These are phyloP conservation scores for Coccomyxa sp. DNA, from an alignment of 139 green algal species.

Conservation along the genomic window DNA sequence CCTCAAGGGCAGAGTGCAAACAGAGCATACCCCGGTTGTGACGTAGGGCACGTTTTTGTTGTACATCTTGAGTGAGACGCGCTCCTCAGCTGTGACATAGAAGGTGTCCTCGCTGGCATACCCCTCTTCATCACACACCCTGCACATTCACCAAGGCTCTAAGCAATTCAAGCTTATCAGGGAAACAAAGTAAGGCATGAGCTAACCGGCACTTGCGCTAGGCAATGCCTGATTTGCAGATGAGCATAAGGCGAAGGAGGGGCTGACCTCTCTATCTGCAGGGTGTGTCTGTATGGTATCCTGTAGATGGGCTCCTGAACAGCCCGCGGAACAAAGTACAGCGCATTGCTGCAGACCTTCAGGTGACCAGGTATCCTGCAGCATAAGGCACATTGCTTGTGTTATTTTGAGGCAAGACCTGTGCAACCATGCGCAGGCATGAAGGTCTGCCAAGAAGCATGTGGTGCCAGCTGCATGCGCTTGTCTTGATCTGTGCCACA, in stretches of 20 bases:
- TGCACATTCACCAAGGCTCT: too few relatives aligned
- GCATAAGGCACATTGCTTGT: neutral
- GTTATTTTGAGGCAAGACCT: neutral
- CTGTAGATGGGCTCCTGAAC: slow-evolving; percentile 47
- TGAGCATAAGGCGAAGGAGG: neutral
- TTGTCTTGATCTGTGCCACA: neutral
- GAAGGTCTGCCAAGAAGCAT: neutral
- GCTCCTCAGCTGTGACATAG: neutral
- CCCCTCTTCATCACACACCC: neutral
- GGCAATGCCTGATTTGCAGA: neutral
- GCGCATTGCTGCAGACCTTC: slow-evolving; percentile 47
- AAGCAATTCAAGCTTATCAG: neutral
- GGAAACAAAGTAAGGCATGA: neutral
- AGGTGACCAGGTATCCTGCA: slow-evolving; percentile 39
- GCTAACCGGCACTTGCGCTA: neutral
- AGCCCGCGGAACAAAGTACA: slow-evolving; percentile 60
- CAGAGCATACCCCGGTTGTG: too few relatives aligned
- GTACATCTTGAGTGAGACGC: neutral
- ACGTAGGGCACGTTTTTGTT: neutral
- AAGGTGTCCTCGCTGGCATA: neutral
- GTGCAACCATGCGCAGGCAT: neutral
- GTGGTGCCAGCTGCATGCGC: neutral
- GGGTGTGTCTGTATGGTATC: slow-evolving; percentile 25
- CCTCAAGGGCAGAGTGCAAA: too few relatives aligned
- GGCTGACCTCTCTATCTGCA: slow-evolving; percentile 33